Evolutionary conservation across 192 early-diverging fungal species (phyloP).

Genomic region (Chytriomyces sp.): DNA sequence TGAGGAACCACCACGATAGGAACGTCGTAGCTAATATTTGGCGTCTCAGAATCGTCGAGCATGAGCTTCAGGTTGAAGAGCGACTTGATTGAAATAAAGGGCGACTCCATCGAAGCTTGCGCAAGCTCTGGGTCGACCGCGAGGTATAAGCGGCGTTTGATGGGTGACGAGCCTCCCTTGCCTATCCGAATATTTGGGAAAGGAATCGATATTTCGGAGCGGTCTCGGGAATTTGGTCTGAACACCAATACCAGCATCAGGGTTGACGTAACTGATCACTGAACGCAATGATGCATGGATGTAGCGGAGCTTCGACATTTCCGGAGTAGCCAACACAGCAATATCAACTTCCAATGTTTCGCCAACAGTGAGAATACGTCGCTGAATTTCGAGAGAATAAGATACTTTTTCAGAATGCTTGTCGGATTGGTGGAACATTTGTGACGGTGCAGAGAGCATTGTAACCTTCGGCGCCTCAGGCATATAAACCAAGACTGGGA

Average conservation of each 20-base stretch:
- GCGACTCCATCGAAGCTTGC: slow-evolving; percentile 1
- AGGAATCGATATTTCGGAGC: background rate
- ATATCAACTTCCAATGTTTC: slow-evolving; percentile 21
- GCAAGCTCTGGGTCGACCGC: slow-evolving; percentile 4
- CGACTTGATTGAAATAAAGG: slow-evolving; percentile 19
- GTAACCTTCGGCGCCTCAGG: slow-evolving; percentile 7
- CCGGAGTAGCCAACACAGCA: background rate
- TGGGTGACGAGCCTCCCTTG: background rate
- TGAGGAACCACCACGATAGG: slow-evolving; percentile 9
- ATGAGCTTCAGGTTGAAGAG: background rate
- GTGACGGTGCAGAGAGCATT: slow-evolving; percentile 1
- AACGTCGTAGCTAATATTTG: slow-evolving; percentile 11
- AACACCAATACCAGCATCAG: background rate
- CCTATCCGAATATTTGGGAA: slow-evolving; percentile 8
- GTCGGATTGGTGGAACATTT: slow-evolving; percentile 14
- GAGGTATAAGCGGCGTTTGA: background rate
- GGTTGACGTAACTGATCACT: background rate
- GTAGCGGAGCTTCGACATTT: background rate
- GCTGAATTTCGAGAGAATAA: slow-evolving; percentile 18
- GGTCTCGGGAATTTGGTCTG: slow-evolving; percentile 1
- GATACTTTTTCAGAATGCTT: slow-evolving; percentile 2
- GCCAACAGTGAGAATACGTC: slow-evolving; percentile 2
- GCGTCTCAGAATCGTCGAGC: slow-evolving; percentile 10
- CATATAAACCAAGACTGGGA: slow-evolving; percentile 22
- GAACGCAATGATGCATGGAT: slow-evolving; percentile 16